Evolutionary conservation across 2,329 filamentous ascomycete genomes (phyloP), one percentile per base, ranked within the genome.

Genomic region (Chrysoporthe cubensis): DNA sequence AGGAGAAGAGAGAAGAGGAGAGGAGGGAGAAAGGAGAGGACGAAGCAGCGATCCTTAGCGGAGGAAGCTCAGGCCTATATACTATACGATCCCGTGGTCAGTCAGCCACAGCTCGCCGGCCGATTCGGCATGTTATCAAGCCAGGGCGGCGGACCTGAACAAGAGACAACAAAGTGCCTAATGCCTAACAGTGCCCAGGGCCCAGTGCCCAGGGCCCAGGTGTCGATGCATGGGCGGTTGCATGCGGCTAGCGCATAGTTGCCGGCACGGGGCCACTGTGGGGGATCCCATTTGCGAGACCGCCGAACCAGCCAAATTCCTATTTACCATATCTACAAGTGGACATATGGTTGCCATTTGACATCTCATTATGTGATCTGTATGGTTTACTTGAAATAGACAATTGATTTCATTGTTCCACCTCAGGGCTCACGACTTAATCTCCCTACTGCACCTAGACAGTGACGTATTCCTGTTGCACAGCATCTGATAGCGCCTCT

Each of bases 251-350:
- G 63, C 63, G 61, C 56, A 65, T 50, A 54, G 58, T 63, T 65
- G 68, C 62, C 68, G 68, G 67, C 67, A 69, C 60, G 65, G 65
- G 62, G 44, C 68, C 62, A 57, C 60, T 63, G 68, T 54, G 68
- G 58, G 65, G 65, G 44, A 34, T 46, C 34, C 54, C 42, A 58
- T 59, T 46, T 42, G 54, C 18, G n/a, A 26, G 7, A 34, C 59
- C 59, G 18, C 40, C 14, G 57, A 42, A 5, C 57, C 42, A 32
- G n/a, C 57, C 57, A 8, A 8, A 14, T 37, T 32, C 7, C 9
- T 44, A 9, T 11, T 21, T 6, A 42, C 21, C 4, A 54, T 34
- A 54, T 54, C 26, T 32, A 54, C 26, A 54, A 21, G 4, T 14
- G 16, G 18, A 57, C 34, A 57, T 8, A 43, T 44, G 57, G 26